These are phyloP conservation scores for Guyanaporus albipodus DNA, from an alignment of 768 basidiomycete species.

Conservation along the genomic window DNA sequence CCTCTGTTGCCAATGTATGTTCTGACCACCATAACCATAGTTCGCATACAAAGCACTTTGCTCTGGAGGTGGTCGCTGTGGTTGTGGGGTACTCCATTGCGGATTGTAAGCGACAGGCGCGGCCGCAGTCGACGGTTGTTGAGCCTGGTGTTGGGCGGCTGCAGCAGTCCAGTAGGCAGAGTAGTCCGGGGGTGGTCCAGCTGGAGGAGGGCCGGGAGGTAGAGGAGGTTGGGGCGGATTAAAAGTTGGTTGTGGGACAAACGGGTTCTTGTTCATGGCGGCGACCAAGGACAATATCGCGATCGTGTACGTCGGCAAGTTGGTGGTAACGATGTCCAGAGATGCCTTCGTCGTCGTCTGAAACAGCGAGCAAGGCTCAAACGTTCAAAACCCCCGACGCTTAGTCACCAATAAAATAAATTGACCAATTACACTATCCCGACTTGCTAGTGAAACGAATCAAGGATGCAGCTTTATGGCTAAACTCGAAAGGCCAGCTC, in stretches of 20 bases:
- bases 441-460: too few relatives aligned
- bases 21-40: conserved; percentile 82
- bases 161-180: conserved; percentile 72
- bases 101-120: conserved; percentile 53
- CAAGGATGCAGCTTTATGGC: too few relatives aligned
- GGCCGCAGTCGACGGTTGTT: conserved; percentile 29
- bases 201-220: conserved; percentile 75
- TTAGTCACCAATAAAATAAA: conserved; percentile 20
- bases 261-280: conserved; percentile 82
- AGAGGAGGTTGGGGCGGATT: conserved; percentile 71
- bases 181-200: conserved; percentile 72
- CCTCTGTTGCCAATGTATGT: conserved; percentile 58
- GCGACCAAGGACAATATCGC: background rate
- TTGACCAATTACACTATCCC: too few relatives aligned
- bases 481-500: too few relatives aligned
- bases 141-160: conserved; percentile 44
- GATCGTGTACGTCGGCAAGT: conserved; percentile 9
- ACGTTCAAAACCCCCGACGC: conserved; percentile 7
- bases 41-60: conserved; percentile 87
- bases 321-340: conserved; percentile 7
- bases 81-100: conserved; percentile 64
- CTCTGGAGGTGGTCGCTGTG: conserved; percentile 66
- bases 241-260: conserved; percentile 65
- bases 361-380: conserved; percentile 22
- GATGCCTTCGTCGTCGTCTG: conserved; percentile 21